Percentiles rank a stretch among this genome's conserved stretches.
Conservation (phyloP, 768 basidiomycete genomes). For the Trametes cubensis region DNA sequence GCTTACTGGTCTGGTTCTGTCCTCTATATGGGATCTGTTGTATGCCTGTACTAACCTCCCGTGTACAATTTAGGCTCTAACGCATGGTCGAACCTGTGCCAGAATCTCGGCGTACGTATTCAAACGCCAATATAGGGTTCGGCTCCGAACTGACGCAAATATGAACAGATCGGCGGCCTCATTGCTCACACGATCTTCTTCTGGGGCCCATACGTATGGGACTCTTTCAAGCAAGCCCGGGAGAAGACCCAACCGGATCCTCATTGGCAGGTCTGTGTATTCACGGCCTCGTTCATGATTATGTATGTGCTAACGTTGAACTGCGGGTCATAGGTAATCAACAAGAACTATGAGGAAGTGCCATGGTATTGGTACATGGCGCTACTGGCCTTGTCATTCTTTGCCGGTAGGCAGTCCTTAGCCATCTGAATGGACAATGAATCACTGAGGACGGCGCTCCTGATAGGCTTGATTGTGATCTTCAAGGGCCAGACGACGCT, state of each 20-base stretch:
- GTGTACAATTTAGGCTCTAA: conserved; percentile 43
- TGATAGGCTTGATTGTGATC: conserved; percentile 55
- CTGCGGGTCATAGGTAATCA: conserved; percentile 33
- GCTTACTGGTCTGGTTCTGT: conserved; percentile 30
- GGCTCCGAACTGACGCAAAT: not conserved
- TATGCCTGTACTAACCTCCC: not conserved
- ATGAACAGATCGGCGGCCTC: conserved; percentile 56
- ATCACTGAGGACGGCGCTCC: not conserved
- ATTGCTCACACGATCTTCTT: conserved; percentile 59
- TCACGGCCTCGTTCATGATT: not conserved
- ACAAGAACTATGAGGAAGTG: conserved; percentile 61
- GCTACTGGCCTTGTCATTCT: conserved; percentile 52
- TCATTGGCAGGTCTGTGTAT: conserved; percentile 51
- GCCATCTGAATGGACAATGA: not conserved
- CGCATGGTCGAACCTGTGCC: conserved; percentile 51
- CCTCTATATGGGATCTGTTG: conserved; percentile 1
- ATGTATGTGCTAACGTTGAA: not conserved
- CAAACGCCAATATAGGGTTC: not conserved
- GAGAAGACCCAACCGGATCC: conserved; percentile 53
- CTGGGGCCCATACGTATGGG: conserved; percentile 54
- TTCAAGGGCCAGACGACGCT: conserved; percentile 62
- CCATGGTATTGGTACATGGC: conserved; percentile 64
- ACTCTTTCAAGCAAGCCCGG: conserved; percentile 53
- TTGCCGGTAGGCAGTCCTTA: conserved; percentile 47
- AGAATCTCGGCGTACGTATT: conserved; percentile 48